A percentile compares a stretch with the other conserved stretches of the same genome.
These are phyloP conservation scores for Barnettozyma wickerhamii DNA, from an alignment of 805 yeast species.

Conservation along the genomic window DNA sequence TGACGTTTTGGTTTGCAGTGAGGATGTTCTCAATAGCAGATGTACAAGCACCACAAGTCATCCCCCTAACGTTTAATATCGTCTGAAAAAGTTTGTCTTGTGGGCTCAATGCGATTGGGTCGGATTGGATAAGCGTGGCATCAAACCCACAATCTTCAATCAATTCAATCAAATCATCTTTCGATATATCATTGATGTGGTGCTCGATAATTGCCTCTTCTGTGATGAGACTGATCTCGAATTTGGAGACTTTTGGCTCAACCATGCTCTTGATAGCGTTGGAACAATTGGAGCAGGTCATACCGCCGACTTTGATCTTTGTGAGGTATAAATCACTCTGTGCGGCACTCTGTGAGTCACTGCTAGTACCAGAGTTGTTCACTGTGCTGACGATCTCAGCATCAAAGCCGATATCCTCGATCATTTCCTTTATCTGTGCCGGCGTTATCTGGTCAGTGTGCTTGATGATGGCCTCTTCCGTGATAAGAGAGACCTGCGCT, in stretches of 20 bases:
- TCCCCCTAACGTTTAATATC: conserved; percentile 16
- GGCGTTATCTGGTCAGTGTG: conserved; percentile 35
- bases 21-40: conserved; percentile 59
- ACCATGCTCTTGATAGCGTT: conserved; percentile 58
- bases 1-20: conserved; percentile 45
- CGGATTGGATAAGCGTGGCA: conserved; percentile 28
- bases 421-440: conserved; percentile 38
- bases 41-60: conserved; percentile 35
- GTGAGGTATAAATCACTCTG: conserved; percentile 5
- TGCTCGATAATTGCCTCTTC: conserved; percentile 65
- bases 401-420: conserved; percentile 68
- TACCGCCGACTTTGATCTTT: conserved; percentile 42
- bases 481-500: conserved; percentile 67
- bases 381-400: conserved; percentile 12
- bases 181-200: conserved; percentile 24
- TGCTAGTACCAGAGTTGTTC: neutral
- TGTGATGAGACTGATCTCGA: conserved; percentile 68
- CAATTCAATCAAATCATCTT: conserved; percentile 38
- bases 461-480: conserved; percentile 62
- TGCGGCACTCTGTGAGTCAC: too few species aligned
- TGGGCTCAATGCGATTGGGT: neutral
- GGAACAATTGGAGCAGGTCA: conserved; percentile 90
- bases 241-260: conserved; percentile 41
- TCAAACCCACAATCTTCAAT: conserved; percentile 80
- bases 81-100: conserved; percentile 3